Base-by-base conservation (phyloP, 192 early-diverging fungal genomes). In the Polychytrium aggregatum region DNA sequence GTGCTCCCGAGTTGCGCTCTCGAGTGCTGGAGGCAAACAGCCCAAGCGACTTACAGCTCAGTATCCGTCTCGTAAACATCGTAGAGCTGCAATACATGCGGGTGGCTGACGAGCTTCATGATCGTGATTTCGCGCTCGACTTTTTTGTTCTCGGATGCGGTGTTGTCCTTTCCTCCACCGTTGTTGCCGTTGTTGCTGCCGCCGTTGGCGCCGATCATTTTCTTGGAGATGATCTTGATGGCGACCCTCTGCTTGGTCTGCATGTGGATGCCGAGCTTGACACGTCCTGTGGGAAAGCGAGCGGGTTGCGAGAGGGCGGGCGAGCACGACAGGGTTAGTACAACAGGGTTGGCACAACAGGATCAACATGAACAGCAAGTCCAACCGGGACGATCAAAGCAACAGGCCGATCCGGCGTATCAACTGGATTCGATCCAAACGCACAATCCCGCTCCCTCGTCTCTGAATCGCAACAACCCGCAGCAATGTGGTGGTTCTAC, bases 61-160 rank as follows among this genome's bases (percentile, higher is more conserved):
- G 59, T 68, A 17, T 65, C 63, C 7, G 65, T 68, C 52, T 79
- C 76, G 44, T 79, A 76, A 0, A 76, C 76, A 59, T 76, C 76
- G 41, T 71, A 71, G 20, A 79, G 41, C 50, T 71, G 64, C 48
- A 79, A 42, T 30, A 79, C 57, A 44, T 76, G 55, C 9, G 70
- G 70, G 52, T 79, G 76, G 48, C 71, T 55, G 41, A 79, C 74
- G 29, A 76, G 53, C 48, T 74, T 79, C 76, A 79, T 76, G 41
- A 79, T 69, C 8, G 72, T 71, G 39, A 79, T 70, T 57, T 79
- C 76, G 22, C 73, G 46, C 47, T 76, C 76, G 16, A 74, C 57
- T 41, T 79, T 79, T 37, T 56, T 59, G 43, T 68, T 71, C n/a
- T 58, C 31, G n/a, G 21, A 13, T 16, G 26, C 8, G 29, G 13